phyloP scores from a whole-genome alignment of 2,329 filamentous ascomycete species.

The Hypoxylon sp. region DNA sequence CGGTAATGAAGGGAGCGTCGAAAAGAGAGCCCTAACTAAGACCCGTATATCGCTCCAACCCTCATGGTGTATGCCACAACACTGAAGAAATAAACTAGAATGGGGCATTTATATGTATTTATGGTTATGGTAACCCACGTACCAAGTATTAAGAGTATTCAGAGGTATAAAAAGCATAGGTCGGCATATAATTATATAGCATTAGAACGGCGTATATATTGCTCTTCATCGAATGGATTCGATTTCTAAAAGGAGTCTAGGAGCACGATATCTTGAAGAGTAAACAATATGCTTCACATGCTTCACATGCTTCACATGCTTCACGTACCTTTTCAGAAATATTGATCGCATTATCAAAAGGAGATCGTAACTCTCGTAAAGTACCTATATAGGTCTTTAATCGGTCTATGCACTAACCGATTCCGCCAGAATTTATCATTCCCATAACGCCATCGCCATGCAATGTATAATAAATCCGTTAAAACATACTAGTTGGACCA shows the following conservation, averaged over 20 bases:
- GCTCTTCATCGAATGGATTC: background rate
- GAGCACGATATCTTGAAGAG: background rate
- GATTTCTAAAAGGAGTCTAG: background rate
- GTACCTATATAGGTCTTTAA: no score
- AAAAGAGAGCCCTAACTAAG: background rate
- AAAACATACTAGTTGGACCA: constrained; percentile 1
- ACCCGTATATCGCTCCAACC: background rate
- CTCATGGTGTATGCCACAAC: background rate
- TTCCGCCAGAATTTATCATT: background rate
- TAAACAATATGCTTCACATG: background rate
- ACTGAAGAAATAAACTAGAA: no score
- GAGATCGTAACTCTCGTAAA: constrained; percentile 10
- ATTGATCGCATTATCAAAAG: background rate
- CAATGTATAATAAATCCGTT: constrained; percentile 2
- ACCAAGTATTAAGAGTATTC: background rate
- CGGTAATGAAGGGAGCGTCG: constrained; percentile 42
- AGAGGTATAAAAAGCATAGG: background rate
- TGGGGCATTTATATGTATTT: background rate
- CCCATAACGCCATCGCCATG: constrained; percentile 36
- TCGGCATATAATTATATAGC: background rate
- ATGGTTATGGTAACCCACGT: background rate
- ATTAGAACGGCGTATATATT: background rate
- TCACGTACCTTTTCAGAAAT: background rate
- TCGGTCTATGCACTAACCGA: background rate
- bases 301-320: background rate